Evolutionary conservation across 225 moss, liverwort and hornwort genomes (phyloP), one percentile per base, ranked within the genome.

Genomic region (Neckera pumila): DNA sequence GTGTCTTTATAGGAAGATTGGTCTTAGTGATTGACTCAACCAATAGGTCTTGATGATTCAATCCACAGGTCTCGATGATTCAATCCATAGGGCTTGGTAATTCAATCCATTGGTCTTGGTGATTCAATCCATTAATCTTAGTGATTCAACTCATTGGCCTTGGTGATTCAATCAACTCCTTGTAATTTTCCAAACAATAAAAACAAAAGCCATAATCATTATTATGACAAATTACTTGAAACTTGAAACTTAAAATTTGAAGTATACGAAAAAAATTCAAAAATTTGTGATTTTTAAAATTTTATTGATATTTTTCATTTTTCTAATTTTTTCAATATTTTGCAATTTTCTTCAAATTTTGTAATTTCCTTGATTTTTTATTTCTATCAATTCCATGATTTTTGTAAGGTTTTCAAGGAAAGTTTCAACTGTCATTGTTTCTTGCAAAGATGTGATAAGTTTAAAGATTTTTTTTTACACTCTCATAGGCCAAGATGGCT

Each of bases 401-500:
- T 71, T 40, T 38, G 25, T 42, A 8, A 14, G 8, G 8, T 42
- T 45, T 42, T 56, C 4, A 42, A 6, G 1, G 26, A 42, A 12
- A 6, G 2, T 22, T 70, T 56, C 4, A 20, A 56, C 18, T 22
- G 0, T 71, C 14, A 40, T 14, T 40, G 40, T 40, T 70, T 51
- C 11, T 2, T 0, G 0, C 1, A 25, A 7, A 14, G 14, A 70
- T 38, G 13, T 14, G 23, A 25, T 38, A 25, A 40, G 3, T 14
- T 70, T 70, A 14, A 14, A 8, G 14, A 40, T 23, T 4, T 40
- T 70, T 1, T 13, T 40, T 40, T 25, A 4, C 2, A 40, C 15
- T 26, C 14, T 14, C 26, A 4, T 26, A 71, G 25, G 3, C 4
- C 1, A 3, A 8, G 40, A 40, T 40, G 70, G 40, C 5, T 70